phyloP scores from a whole-genome alignment of 345 rosid species.

The Eucalyptus marginata region DNA sequence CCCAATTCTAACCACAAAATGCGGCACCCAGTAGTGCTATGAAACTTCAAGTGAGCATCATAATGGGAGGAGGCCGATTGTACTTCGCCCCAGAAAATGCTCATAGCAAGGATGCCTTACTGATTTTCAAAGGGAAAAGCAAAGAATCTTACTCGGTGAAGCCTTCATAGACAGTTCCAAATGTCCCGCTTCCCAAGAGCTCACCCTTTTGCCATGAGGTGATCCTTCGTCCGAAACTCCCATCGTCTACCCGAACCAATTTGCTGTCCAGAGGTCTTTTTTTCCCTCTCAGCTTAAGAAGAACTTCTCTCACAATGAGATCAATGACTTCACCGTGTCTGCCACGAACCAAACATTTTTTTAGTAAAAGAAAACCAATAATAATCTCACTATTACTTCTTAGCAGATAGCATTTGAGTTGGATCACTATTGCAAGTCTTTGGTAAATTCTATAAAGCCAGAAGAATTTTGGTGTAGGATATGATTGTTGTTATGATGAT shows the following conservation, averaged over 20 bases:
- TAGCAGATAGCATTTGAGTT: not conserved
- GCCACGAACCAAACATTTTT: not conserved
- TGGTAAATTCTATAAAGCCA: not conserved
- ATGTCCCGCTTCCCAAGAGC: no score
- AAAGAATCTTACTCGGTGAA: no score
- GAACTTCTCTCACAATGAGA: not conserved
- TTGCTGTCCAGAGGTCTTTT: not conserved
- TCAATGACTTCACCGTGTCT: no score
- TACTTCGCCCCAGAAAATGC: no score
- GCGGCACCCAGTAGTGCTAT: no score
- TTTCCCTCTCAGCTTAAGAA: accelerated
- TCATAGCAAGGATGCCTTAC: no score
- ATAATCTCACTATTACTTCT: not conserved
- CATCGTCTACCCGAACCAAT: not conserved
- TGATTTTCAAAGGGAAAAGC: no score
- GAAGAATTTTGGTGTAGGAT: not conserved
- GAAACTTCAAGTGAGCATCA: no score
- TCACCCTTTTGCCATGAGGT: no score
- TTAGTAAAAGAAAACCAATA: not conserved
- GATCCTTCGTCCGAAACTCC: no score
- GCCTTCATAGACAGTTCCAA: no score
- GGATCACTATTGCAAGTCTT: not conserved
- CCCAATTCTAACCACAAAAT: not conserved
- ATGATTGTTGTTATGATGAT: not conserved
- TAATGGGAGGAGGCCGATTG: no score